A percentile compares a stretch with the other conserved stretches of the same genome.
These are phyloP conservation scores for Boechera retrofracta DNA, from an alignment of 345 rosid genomes.

Conservation along the genomic window DNA sequence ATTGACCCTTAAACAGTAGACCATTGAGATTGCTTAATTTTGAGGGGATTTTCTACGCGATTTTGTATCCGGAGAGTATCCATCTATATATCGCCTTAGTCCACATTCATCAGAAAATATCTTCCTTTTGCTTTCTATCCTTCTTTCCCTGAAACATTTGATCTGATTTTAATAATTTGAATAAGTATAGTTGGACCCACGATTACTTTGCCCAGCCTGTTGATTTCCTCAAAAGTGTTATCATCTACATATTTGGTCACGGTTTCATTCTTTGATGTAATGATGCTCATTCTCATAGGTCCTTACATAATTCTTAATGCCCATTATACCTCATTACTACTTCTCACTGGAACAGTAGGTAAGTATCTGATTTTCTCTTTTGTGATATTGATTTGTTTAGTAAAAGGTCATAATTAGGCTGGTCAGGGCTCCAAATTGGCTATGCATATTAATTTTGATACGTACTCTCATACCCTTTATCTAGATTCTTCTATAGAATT, in stretches of 20 bases:
- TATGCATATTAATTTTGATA: background rate
- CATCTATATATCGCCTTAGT: background rate
- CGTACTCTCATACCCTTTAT: slow-evolving; percentile 4
- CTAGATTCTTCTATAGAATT: slow-evolving; percentile 5
- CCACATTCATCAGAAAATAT: background rate
- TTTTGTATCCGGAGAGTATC: background rate
- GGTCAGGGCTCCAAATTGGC: slow-evolving; percentile 14
- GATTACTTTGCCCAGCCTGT: slow-evolving; percentile 44
- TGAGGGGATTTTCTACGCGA: background rate
- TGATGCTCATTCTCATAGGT: slow-evolving; percentile 38
- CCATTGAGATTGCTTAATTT: background rate
- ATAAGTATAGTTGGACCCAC: slow-evolving; percentile 42
- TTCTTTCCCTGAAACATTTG: slow-evolving; percentile 17
- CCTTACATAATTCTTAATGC: slow-evolving; percentile 28
- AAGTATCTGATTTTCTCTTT: slow-evolving; percentile 37
- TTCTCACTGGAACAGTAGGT: slow-evolving; percentile 47
- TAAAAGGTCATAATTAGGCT: slow-evolving; percentile 35
- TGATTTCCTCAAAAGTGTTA: slow-evolving; percentile 25
- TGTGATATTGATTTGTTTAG: slow-evolving; percentile 31
- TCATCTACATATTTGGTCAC: slow-evolving; percentile 27
- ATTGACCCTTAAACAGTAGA: background rate
- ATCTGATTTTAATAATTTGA: slow-evolving; percentile 28
- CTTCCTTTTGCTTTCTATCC: slow-evolving; percentile 10
- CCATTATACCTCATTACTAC: slow-evolving; percentile 36
- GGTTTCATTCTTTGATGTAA: slow-evolving; percentile 34